Evolutionary conservation across 208 protist genomes (phyloP).

Genomic region (Crithidia brevicula): DNA sequence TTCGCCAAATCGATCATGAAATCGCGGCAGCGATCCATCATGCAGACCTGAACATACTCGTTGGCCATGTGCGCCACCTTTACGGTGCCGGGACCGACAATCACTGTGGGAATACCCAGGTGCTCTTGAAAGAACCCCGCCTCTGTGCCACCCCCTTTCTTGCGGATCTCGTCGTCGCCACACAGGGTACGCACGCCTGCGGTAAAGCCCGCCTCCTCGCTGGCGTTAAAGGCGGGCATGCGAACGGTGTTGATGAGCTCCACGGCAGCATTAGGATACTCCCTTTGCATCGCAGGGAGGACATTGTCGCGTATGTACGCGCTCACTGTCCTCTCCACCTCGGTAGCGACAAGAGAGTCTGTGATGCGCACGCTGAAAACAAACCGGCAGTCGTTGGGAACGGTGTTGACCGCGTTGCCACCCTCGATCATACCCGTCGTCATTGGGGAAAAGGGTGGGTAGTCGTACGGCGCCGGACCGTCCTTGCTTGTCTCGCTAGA

Average conservation of each 20-base stretch:
- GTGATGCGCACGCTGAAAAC: conserved; percentile 40
- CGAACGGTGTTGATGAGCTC: conserved; percentile 8
- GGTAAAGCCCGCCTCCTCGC: conserved; percentile 38
- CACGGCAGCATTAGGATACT: conserved; percentile 25
- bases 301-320: conserved; percentile 30
- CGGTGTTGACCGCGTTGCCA: conserved; percentile 45
- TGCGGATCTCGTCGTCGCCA: background rate
- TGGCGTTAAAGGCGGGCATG: conserved; percentile 23
- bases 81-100: conserved; percentile 34
- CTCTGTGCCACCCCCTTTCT: conserved; percentile 40
- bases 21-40: conserved; percentile 7
- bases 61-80: conserved; percentile 38
- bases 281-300: conserved; percentile 33
- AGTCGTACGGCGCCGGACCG: conserved; percentile 28
- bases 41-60: conserved; percentile 36
- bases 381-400: conserved; percentile 37
- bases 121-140: conserved; percentile 44
- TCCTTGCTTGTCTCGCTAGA: conserved; percentile 14
- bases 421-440: conserved; percentile 41
- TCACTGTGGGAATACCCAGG: conserved; percentile 39
- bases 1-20: conserved; percentile 14
- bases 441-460: conserved; percentile 21
- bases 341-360: conserved; percentile 2
- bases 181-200: conserved; percentile 10
- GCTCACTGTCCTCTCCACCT: conserved; percentile 24